Evolutionary conservation across 2,329 filamentous ascomycete species (phyloP), one percentile per base, ranked within the genome.

Genomic region (Gaeumannomyces tritici): DNA sequence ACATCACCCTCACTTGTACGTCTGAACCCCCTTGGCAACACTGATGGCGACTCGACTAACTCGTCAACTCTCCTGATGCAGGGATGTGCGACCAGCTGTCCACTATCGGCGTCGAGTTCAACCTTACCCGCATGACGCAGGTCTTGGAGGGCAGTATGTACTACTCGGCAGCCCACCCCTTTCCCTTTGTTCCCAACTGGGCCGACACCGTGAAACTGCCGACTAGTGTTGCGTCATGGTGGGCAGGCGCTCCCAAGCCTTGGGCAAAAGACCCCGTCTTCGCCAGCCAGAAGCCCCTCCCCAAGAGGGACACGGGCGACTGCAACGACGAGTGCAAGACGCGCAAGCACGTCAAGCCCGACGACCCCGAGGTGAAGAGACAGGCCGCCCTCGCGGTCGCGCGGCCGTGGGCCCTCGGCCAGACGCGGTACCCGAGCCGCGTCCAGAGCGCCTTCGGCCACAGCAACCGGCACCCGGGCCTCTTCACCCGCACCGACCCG

Each of bases 51-150:
- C 57, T 24, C 15, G 12, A 63, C 29, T 42, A 15, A 31, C 11
- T 61, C 5, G 11, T 15, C 21, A 24, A 2, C 55, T 27, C 9
- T 4, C 7, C 26, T 21, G 1, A 7, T 0, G 9, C 31, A 71
- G 70, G 70, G 73, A 73, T 74, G 67, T 71, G 69, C 61, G 73
- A 74, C 65, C 72, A 73, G 62, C 71, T 74, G 21, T 66, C 70
- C 1, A 64, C 66, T 1, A 62, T 74, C 29, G 72, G 72, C 55
- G 61, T 73, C n/a, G 71, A 72, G 13, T 73, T 74, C 66, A 68
- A 70, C 62, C 61, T 65, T 57, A 85, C 89, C 69, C 66, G 68
- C 24, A 66, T 74, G 61, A 64, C 65, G 21, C 55, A 61, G 35
- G 63, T 68, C 58, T 73, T 74, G 64, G 54, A 62, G 56, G 66